A percentile compares a stretch with the other conserved stretches of the same genome.
These are phyloP conservation scores for Sporothrix euskadiensis DNA, from an alignment of 2,329 filamentous ascomycete genomes.

Conservation along the genomic window DNA sequence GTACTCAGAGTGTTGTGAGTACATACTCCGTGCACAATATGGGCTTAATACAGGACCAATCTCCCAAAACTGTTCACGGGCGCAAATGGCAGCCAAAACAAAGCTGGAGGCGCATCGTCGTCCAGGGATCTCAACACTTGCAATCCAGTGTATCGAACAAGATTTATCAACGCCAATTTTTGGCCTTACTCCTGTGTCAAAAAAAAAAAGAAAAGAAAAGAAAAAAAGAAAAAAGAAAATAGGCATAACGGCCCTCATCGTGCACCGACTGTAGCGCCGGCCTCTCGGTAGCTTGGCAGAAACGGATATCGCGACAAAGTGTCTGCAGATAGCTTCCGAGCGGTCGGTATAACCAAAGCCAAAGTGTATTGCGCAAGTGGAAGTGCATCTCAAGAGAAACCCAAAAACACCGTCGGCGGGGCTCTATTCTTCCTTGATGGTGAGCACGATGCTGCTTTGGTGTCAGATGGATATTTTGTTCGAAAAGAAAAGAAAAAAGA, in stretches of 20 bases:
- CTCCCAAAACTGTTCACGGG: background rate
- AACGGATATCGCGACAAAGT: background rate
- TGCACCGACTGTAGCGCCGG: background rate
- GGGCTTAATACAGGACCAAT: background rate
- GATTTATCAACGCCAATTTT: background rate
- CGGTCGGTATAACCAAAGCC: background rate
- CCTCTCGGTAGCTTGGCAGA: slow-evolving; percentile 4
- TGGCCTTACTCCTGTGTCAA: background rate
- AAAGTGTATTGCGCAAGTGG: background rate
- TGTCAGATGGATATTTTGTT: background rate
- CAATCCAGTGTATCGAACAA: background rate
- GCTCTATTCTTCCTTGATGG: background rate
- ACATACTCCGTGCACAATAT: too few relatives aligned
- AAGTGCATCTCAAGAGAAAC: background rate
- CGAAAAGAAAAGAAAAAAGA: too few relatives aligned
- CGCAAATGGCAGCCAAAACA: background rate
- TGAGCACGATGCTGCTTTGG: background rate
- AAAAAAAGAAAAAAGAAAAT: background rate
- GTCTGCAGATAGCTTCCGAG: background rate
- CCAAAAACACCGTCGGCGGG: background rate
- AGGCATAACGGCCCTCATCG: background rate
- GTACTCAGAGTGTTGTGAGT: too few relatives aligned
- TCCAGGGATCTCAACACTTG: background rate
- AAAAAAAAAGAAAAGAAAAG: background rate
- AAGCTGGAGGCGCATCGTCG: background rate